These are phyloP conservation scores for Phyllachora maydis DNA, from an alignment of 2,329 filamentous ascomycete species.

Conservation along the genomic window DNA sequence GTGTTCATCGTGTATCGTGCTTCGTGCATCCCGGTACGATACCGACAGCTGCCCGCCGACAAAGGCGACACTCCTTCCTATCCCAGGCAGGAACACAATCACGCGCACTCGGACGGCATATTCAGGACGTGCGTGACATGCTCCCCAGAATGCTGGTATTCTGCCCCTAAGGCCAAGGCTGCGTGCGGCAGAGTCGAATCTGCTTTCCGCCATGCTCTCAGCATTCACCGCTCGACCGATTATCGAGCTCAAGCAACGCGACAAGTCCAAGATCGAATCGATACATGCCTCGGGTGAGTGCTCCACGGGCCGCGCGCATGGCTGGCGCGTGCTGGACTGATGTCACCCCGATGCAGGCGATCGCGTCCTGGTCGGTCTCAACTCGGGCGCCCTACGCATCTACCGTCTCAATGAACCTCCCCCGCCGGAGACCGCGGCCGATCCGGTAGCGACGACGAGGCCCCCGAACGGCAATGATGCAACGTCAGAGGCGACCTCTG, in stretches of 20 bases:
- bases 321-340: too few relatives aligned
- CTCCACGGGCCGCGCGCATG: neutral
- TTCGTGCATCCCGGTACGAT: too few relatives aligned
- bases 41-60: too few relatives aligned
- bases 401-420: slow-evolving; percentile 67
- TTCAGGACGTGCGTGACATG: too few relatives aligned
- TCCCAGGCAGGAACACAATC: too few relatives aligned
- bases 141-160: too few relatives aligned
- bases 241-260: slow-evolving; percentile 85
- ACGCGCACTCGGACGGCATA: too few relatives aligned
- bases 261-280: slow-evolving; percentile 95
- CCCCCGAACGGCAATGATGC: slow-evolving; percentile 2
- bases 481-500: slow-evolving; percentile 1
- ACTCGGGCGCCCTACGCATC: slow-evolving; percentile 70
- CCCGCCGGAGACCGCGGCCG: too few relatives aligned
- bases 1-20: too few relatives aligned
- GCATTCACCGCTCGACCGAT: slow-evolving; percentile 93
- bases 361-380: slow-evolving; percentile 76
- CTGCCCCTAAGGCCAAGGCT: slow-evolving; percentile 2
- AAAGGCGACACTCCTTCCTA: too few relatives aligned
- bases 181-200: too few relatives aligned
- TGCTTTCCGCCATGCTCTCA: slow-evolving; percentile 60
- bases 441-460: slow-evolving; percentile 7
- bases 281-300: slow-evolving; percentile 69
- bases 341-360: slow-evolving; percentile 49